Evolutionary conservation across 768 basidiomycete genomes (phyloP).

Genomic region (Candolleomyces efflorescens): DNA sequence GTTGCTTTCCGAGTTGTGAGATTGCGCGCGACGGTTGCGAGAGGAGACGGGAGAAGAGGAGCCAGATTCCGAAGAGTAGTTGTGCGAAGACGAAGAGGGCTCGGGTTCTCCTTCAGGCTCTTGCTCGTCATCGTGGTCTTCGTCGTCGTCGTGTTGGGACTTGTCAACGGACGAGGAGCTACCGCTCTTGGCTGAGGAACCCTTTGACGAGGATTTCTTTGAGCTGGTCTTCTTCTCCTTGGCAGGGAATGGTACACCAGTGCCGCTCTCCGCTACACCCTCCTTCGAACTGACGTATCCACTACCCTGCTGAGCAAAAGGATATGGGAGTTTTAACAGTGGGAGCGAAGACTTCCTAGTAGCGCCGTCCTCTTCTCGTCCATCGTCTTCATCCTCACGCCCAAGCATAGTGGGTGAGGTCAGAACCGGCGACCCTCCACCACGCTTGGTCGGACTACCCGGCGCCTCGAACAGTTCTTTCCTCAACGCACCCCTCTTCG

Average conservation of each 20-base stretch:
- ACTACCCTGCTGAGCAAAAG: slow-evolving; percentile 59
- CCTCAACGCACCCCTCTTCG: slow-evolving; percentile 54
- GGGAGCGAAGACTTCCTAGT: slow-evolving; percentile 43
- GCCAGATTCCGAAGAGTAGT: slow-evolving; percentile 6
- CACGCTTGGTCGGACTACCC: slow-evolving; percentile 15
- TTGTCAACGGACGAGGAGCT: slow-evolving; percentile 1
- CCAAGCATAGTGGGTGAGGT: neutral
- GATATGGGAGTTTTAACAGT: slow-evolving; percentile 59
- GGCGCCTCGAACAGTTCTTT: slow-evolving; percentile 65
- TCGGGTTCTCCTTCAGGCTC: slow-evolving; percentile 31
- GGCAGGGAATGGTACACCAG: slow-evolving; percentile 69
- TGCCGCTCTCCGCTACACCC: neutral
- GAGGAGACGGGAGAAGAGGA: neutral
- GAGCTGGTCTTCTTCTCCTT: slow-evolving; percentile 35
- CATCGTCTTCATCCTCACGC: neutral
- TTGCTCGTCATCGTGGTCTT: slow-evolving; percentile 28
- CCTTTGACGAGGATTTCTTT: slow-evolving; percentile 16
- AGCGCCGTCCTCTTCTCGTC: slow-evolving; percentile 34
- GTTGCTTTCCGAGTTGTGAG: slow-evolving; percentile 65
- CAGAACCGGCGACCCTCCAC: neutral
- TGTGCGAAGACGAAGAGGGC: slow-evolving; percentile 13
- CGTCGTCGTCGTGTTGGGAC: slow-evolving; percentile 16
- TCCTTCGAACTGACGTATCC: slow-evolving; percentile 57
- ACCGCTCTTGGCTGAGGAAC: slow-evolving; percentile 12
- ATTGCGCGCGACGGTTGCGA: slow-evolving; percentile 40